phyloP scores from a whole-genome alignment of 129 eudicot genomes.

The Pulicaria dysenterica region DNA sequence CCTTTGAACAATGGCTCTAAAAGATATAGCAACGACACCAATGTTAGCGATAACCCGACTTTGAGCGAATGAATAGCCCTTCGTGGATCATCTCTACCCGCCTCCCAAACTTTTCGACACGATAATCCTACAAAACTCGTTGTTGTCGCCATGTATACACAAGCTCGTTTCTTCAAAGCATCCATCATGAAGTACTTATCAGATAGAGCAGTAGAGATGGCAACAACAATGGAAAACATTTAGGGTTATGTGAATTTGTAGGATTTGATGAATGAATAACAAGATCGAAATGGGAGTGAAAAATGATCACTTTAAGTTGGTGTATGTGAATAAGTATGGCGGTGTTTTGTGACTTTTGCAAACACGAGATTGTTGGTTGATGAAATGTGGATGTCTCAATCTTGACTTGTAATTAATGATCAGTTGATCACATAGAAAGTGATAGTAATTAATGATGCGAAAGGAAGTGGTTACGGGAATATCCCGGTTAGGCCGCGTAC shows the following conservation, averaged over 20 bases:
- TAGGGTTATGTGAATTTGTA: too few species aligned
- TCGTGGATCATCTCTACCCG: constrained; percentile 49
- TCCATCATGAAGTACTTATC: constrained; percentile 5
- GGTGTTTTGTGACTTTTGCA: constrained; percentile 1
- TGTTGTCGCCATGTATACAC: constrained; percentile 21
- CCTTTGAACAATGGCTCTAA: constrained; percentile 44
- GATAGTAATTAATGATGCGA: too few species aligned
- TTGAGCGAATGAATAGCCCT: constrained; percentile 41
- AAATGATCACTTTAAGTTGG: neutral
- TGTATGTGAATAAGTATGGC: constrained; percentile 2
- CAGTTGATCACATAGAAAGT: too few species aligned
- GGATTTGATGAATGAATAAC: too few species aligned
- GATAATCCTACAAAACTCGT: constrained; percentile 14
- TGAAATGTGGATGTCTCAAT: neutral
- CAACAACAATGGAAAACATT: constrained; percentile 27
- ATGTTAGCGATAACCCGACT: constrained; percentile 46
- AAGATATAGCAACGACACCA: constrained; percentile 41
- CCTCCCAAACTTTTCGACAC: constrained; percentile 24
- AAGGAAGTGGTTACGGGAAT: too few species aligned
- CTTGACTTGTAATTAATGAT: neutral
- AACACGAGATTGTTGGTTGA: constrained; percentile 5
- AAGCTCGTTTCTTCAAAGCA: constrained; percentile 23
- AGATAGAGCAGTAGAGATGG: constrained; percentile 10
- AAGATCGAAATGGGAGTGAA: constrained; percentile 6
- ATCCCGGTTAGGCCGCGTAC: too few species aligned